Percentiles rank a stretch among this genome's conserved stretches.
phyloP scores from a whole-genome alignment of 2,329 filamentous ascomycete genomes.

The Colletotrichum plurivorum region DNA sequence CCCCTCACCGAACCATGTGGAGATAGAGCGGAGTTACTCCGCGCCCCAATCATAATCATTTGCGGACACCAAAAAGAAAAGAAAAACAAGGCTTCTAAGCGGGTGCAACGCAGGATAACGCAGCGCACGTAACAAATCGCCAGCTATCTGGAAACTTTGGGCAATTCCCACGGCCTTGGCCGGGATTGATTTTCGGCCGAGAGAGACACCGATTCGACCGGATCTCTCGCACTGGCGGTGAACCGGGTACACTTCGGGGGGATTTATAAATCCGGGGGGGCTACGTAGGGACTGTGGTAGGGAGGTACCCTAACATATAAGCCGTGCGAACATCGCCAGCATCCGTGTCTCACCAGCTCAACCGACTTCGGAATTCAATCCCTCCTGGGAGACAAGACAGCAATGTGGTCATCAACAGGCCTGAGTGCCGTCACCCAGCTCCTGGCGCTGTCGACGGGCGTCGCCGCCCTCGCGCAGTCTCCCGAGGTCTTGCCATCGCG shows the following conservation, averaged over 20 bases:
- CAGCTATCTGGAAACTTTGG: not conserved
- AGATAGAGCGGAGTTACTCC: conserved; percentile 11
- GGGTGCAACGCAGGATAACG: not conserved
- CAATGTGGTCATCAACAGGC: conserved; percentile 8
- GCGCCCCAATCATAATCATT: not conserved
- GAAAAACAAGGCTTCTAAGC: not conserved
- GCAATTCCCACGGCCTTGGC: not conserved
- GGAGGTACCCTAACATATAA: not conserved
- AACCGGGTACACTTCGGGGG: conserved; percentile 22
- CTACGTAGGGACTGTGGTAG: not conserved
- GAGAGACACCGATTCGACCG: not conserved
- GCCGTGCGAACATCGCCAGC: not conserved
- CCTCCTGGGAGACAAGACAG: not conserved
- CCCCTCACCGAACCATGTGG: conserved; percentile 7
- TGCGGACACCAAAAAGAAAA: not conserved
- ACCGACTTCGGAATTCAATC: not conserved
- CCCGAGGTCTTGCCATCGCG: conserved; percentile 20
- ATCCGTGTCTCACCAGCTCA: not conserved
- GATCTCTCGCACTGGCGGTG: conserved; percentile 10
- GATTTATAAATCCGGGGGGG: conserved; percentile 1
- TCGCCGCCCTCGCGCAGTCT: conserved; percentile 11
- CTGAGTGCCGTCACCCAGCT: conserved; percentile 8
- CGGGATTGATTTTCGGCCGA: not conserved
- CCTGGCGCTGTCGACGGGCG: conserved; percentile 4
- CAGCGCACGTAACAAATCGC: not conserved